Evolutionary conservation across 179 eudicot genomes (phyloP).

Genomic region (Nepenthes alata): DNA sequence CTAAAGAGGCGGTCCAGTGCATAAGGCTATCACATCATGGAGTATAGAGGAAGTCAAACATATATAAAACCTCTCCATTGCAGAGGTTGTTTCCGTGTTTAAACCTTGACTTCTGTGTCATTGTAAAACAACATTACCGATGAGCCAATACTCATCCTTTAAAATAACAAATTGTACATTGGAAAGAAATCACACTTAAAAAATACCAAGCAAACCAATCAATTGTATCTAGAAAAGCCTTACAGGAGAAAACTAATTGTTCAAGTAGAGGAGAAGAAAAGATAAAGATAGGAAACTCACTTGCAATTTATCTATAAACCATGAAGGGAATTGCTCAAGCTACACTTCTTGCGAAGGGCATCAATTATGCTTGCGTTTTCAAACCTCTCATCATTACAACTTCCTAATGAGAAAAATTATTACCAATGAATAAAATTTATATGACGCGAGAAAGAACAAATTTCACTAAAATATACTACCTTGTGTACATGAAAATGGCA

Average conservation of each 20-base stretch:
- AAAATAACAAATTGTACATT: no score
- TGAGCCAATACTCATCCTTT: no score
- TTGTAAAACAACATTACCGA: no score
- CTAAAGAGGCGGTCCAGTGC: no score
- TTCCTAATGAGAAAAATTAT: constrained; percentile 38
- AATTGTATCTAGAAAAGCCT: no score
- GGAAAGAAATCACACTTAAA: no score
- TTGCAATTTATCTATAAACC: constrained; percentile 40
- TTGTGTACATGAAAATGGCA: constrained; percentile 76
- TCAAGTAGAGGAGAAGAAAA: background rate
- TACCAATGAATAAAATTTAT: background rate
- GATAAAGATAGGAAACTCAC: constrained; percentile 23
- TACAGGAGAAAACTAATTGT: background rate
- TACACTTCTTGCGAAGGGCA: constrained; percentile 49
- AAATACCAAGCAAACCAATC: no score
- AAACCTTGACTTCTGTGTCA: no score
- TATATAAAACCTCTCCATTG: no score
- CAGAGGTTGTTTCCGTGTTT: no score
- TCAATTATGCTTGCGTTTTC: constrained; percentile 33
- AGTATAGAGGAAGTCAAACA: no score
- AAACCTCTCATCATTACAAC: constrained; percentile 41
- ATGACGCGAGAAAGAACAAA: background rate
- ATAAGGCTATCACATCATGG: no score
- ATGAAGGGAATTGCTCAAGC: constrained; percentile 21
- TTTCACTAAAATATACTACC: constrained; percentile 30